phyloP scores from a whole-genome alignment of 805 yeast genomes.

The Wickerhamiella dianesei region DNA sequence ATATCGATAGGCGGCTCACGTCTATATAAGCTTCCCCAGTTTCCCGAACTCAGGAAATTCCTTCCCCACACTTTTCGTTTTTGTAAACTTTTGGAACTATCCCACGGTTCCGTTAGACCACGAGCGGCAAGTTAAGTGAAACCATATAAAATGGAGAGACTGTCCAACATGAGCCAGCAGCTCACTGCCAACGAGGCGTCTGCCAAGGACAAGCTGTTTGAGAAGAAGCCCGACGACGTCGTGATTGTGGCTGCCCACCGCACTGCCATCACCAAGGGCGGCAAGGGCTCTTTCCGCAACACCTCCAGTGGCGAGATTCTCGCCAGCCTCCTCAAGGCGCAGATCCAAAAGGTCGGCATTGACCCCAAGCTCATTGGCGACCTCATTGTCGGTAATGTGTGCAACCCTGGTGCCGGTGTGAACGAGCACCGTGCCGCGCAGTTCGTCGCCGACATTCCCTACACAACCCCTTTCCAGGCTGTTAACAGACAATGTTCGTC shows the following conservation, averaged over 20 bases:
- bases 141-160: slow-evolving; percentile 28
- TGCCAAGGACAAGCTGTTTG: slow-evolving; percentile 27
- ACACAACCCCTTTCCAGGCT: slow-evolving; percentile 64
- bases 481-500: slow-evolving; percentile 92
- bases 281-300: slow-evolving; percentile 75
- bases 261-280: slow-evolving; percentile 80
- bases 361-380: slow-evolving; percentile 60
- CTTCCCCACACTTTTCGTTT: no score
- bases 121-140: no score
- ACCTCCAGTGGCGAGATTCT: slow-evolving; percentile 69
- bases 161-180: slow-evolving; percentile 22
- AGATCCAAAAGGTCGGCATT: slow-evolving; percentile 39
- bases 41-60: background rate
- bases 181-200: slow-evolving; percentile 23
- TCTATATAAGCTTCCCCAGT: background rate
- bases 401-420: slow-evolving; percentile 88
- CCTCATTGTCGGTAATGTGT: slow-evolving; percentile 80
- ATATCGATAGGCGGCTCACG: background rate
- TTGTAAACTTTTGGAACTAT: no score
- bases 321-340: slow-evolving; percentile 46
- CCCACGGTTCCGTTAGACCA: no score
- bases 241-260: slow-evolving; percentile 84
- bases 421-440: slow-evolving; percentile 87
- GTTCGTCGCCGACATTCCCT: slow-evolving; percentile 82
- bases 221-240: slow-evolving; percentile 72